Conservation (phyloP, 768 basidiomycete genomes). For the Mycena albidolilacea region DNA sequence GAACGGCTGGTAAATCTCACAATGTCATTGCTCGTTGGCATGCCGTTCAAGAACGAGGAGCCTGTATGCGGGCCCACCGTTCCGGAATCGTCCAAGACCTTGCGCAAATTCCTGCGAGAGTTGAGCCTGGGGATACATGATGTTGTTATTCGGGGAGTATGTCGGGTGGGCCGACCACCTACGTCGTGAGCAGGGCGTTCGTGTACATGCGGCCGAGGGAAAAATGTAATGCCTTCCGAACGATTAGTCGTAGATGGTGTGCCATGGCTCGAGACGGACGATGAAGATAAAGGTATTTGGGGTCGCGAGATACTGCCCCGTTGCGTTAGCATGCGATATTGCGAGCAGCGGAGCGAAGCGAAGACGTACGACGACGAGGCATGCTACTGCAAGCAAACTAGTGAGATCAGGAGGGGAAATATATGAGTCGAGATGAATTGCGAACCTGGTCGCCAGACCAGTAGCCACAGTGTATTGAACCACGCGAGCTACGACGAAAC, state of each 20-base stretch:
- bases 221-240: constrained; percentile 45
- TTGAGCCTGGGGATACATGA: constrained; percentile 18
- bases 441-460: constrained; percentile 42
- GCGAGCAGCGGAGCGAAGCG: not conserved
- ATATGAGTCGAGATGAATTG: not conserved
- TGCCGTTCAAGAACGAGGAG: not conserved
- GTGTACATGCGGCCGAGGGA: constrained; percentile 45
- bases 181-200: constrained; percentile 45
- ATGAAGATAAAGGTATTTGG: constrained; percentile 43
- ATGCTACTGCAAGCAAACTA: constrained; percentile 33
- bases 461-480: constrained; percentile 44
- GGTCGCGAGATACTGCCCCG: constrained; percentile 35
- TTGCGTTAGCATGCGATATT: not conserved
- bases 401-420: not conserved
- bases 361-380: constrained; percentile 30
- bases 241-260: not conserved
- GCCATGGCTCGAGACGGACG: constrained; percentile 24
- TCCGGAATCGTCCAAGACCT: not conserved
- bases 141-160: not conserved
- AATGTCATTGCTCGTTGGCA: not conserved
- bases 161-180: not conserved
- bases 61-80: not conserved
- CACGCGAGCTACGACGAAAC: constrained; percentile 35
- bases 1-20: not conserved
- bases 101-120: constrained; percentile 20